Base-by-base conservation (phyloP, 371 early-diverging fungal species). In the Mortierella polycephala region DNA sequence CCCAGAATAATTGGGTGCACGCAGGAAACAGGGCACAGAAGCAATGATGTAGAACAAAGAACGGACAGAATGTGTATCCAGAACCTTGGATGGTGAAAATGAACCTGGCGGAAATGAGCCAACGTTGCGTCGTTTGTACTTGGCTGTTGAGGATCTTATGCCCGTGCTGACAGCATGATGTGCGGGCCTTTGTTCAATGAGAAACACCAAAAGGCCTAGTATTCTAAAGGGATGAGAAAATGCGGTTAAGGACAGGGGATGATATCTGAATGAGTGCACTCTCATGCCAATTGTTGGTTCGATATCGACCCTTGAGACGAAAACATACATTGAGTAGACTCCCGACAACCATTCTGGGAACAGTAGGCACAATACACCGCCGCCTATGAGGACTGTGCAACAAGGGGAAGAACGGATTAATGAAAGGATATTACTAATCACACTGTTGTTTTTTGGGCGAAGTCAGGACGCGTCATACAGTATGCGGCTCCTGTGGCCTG, bases 401-500 rank as follows among this genome's bases (percentile, higher is more conserved):
- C 37, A 16, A 18, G 1, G 9, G 9, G 10, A 47, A 18, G 23
- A 13, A 30, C 3, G 16, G 41, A 42, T 8, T 1, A 37, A 44
- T 42, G 16, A 40, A 41, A 30, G 11, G 20, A 7, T 13, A 21
- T 16, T 18, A 47, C 21, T 37, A 23, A 49, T 64, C 39, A 49
- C 4, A 23, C 53, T 54, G 42, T 53, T 54, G 41, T 44, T 60
- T 60, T 56, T 68, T 74, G 64, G 63, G 69, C 59, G 58, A 60
- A 57, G 5, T 30, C 40, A 39, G 42, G 23, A 2, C 41, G 46
- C 44, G 1, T 50, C 46, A 47, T 79, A 79, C 79, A 59, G 46
- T 60, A 69, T 4, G 60, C 65, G 10, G 79, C 60, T 47, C 66
- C 69, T 45, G 54, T 58, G 12, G 79, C 79, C 51, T 79, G 79